Evolutionary conservation across 768 basidiomycete genomes (phyloP).

Genomic region (Hygrophoropsis aurantiaca): DNA sequence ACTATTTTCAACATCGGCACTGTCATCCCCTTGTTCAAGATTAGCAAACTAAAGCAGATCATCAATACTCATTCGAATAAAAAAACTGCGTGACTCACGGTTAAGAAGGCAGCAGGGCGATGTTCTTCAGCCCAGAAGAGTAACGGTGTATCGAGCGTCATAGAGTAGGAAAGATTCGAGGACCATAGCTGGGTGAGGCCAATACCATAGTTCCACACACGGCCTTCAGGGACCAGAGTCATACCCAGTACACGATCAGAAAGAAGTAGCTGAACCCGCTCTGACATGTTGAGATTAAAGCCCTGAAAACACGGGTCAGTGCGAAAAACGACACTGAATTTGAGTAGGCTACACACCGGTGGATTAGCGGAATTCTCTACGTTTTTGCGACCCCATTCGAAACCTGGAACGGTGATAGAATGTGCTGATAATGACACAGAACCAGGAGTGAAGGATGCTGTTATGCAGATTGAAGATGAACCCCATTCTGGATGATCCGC

Average conservation of each 20-base stretch:
- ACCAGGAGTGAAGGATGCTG: slow-evolving; percentile 96
- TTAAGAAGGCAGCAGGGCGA: slow-evolving; percentile 90
- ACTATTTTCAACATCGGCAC: slow-evolving; percentile 93
- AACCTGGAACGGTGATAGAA: slow-evolving; percentile 85
- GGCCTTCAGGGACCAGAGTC: slow-evolving; percentile 92
- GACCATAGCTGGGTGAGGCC: slow-evolving; percentile 93
- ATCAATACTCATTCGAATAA: background rate
- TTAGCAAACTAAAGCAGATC: slow-evolving; percentile 69
- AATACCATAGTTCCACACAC: slow-evolving; percentile 96
- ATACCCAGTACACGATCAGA: slow-evolving; percentile 96
- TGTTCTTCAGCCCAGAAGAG: slow-evolving; percentile 97
- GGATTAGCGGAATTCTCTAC: slow-evolving; percentile 82
- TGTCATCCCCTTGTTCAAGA: slow-evolving; percentile 88
- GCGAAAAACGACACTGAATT: background rate
- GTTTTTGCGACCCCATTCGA: slow-evolving; percentile 98
- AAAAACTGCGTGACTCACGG: slow-evolving; percentile 50
- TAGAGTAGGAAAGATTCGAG: slow-evolving; percentile 73
- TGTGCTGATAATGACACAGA: slow-evolving; percentile 95
- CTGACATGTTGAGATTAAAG: slow-evolving; percentile 99
- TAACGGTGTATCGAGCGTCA: slow-evolving; percentile 89
- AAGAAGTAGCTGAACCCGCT: slow-evolving; percentile 87
- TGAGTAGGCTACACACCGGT: slow-evolving; percentile 39
- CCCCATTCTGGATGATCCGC: slow-evolving; percentile 95
- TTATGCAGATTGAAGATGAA: slow-evolving; percentile 89
- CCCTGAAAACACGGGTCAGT: slow-evolving; percentile 44